Evolutionary conservation across 1,284 basidiomycete species (phyloP).

Genomic region (Neolentinus lepideus): DNA sequence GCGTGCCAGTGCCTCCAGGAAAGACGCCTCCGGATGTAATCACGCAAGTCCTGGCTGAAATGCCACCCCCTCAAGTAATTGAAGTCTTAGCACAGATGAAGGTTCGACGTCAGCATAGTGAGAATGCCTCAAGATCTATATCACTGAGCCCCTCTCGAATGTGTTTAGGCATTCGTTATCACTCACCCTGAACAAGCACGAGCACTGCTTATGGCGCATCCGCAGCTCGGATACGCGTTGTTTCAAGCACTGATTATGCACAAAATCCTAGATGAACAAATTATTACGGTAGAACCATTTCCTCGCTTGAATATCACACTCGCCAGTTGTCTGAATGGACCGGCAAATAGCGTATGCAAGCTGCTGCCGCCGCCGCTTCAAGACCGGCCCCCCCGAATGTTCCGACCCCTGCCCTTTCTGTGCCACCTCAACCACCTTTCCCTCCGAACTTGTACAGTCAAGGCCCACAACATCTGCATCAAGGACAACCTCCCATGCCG

Average conservation of each 20-base stretch:
- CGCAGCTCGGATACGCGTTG: conserved; percentile 92
- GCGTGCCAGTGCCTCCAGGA: conserved; percentile 75
- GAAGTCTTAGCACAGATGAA: conserved; percentile 99
- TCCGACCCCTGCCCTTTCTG: conserved; percentile 21
- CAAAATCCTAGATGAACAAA: conserved; percentile 88
- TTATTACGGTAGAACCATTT: conserved; percentile 54
- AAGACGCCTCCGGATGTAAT: conserved; percentile 79
- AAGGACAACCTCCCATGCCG: conserved; percentile 22
- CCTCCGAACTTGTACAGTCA: conserved; percentile 12
- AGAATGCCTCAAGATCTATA: neutral
- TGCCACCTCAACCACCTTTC: conserved; percentile 17
- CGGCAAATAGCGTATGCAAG: conserved; percentile 48
- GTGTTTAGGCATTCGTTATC: conserved; percentile 67
- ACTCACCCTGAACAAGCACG: conserved; percentile 89
- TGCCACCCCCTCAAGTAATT: conserved; percentile 81
- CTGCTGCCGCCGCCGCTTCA: conserved; percentile 25
- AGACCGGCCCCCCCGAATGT: conserved; percentile 17
- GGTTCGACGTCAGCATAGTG: conserved; percentile 39
- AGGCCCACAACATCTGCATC: conserved; percentile 24
- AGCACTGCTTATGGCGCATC: conserved; percentile 73
- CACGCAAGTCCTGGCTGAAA: conserved; percentile 79
- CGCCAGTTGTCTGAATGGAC: neutral
- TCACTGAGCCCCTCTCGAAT: neutral
- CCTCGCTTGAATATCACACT: neutral
- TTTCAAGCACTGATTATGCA: conserved; percentile 94